phyloP scores from a whole-genome alignment of 352 stramenopile species.

The Thalassiosira mediterranea region DNA sequence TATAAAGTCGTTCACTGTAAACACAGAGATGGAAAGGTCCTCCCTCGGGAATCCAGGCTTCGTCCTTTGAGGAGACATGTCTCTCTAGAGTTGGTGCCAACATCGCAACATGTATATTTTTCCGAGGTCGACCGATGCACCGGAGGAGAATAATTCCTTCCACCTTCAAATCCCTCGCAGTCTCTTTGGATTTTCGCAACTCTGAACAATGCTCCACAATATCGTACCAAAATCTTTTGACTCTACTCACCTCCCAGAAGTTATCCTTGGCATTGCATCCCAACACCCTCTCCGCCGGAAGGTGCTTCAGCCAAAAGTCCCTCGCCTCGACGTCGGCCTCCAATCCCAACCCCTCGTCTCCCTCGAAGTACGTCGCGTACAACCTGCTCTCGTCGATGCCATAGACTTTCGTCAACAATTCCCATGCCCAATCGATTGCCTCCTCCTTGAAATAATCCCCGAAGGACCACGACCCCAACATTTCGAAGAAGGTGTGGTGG shows the following conservation, averaged over 20 bases:
- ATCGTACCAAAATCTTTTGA: too few relatives aligned
- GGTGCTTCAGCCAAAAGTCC: constrained; percentile 88
- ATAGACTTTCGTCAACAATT: constrained; percentile 96
- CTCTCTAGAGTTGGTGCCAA: too few relatives aligned
- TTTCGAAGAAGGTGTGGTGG: constrained; percentile 99
- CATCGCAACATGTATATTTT: too few relatives aligned
- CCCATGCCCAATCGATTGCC: constrained; percentile 96
- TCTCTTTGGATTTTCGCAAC: too few relatives aligned
- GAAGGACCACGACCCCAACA: constrained; percentile 99
- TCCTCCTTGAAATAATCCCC: constrained; percentile 99
- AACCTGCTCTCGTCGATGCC: constrained; percentile 91
- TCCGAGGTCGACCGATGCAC: too few relatives aligned
- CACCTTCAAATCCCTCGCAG: too few relatives aligned
- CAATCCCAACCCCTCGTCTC: constrained; percentile 88
- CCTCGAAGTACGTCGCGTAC: constrained; percentile 99
- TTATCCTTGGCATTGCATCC: constrained; percentile 96
- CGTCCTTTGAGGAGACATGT: too few relatives aligned
- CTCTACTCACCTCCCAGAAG: constrained; percentile 94
- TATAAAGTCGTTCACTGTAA: too few relatives aligned
- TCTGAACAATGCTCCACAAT: too few relatives aligned
- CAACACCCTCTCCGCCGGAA: constrained; percentile 86
- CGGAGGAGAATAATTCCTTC: too few relatives aligned
- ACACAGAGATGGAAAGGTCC: too few relatives aligned
- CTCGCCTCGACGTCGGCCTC: constrained; percentile 91
- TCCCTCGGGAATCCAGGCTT: too few relatives aligned